Evolutionary conservation across 176 grass and related monocot genomes (phyloP).

Genomic region (Oryza glumipatula): DNA sequence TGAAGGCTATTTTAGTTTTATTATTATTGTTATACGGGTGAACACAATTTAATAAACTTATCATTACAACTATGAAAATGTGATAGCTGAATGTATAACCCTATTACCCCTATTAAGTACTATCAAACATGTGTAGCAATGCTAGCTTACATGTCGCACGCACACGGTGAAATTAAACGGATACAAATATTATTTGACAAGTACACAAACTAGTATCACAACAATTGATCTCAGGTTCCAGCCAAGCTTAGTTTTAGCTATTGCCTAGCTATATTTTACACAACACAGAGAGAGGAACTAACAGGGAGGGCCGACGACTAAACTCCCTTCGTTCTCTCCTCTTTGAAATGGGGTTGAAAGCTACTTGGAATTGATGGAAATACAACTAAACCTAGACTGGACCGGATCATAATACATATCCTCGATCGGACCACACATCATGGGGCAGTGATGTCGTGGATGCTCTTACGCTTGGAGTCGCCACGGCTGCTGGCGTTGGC

Average conservation of each 20-base stretch:
- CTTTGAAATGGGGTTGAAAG: background rate
- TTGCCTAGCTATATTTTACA: background rate
- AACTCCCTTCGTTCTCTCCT: background rate
- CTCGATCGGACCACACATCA: slow-evolving; percentile 16
- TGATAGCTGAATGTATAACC: background rate
- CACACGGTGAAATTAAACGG: too few species aligned
- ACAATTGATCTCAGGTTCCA: slow-evolving; percentile 17
- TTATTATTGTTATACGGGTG: too few species aligned
- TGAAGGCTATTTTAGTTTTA: too few species aligned
- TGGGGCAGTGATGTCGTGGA: slow-evolving; percentile 82
- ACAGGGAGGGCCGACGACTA: background rate
- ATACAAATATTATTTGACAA: slow-evolving; percentile 27
- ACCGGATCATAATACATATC: background rate
- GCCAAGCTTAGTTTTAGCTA: background rate
- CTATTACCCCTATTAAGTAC: background rate
- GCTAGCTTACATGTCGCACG: too few species aligned
- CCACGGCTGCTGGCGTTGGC: slow-evolving; percentile 47
- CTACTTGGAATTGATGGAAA: background rate
- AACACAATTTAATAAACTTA: background rate
- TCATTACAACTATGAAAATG: background rate
- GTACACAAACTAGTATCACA: background rate
- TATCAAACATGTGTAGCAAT: background rate
- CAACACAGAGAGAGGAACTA: background rate
- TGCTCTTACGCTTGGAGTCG: slow-evolving; percentile 90
- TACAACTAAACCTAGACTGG: background rate